Percentiles rank a stretch among this genome's conserved stretches.
Evolutionary conservation across 805 yeast genomes (phyloP).

Genomic region (Candida dendrica): DNA sequence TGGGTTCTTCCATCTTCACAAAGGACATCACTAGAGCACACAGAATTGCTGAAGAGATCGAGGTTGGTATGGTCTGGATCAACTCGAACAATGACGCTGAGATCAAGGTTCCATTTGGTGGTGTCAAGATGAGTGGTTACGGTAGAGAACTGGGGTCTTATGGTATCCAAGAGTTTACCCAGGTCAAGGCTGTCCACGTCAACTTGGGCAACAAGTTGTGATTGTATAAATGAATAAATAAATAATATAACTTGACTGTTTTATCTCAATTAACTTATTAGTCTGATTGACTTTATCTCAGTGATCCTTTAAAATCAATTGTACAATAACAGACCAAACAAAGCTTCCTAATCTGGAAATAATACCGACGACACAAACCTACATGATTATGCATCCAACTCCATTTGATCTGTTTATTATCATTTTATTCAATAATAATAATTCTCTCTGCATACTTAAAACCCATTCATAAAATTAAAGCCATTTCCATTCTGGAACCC

Average conservation of each 20-base stretch:
- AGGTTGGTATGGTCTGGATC: conserved; percentile 49
- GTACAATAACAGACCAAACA: too few species aligned
- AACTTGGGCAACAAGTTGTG: conserved; percentile 39
- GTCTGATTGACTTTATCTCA: too few species aligned
- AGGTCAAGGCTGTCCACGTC: conserved; percentile 64
- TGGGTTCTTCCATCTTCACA: conserved; percentile 41
- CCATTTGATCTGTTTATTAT: too few species aligned
- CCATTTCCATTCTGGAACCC: neutral
- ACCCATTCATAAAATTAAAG: neutral
- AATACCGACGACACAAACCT: too few species aligned
- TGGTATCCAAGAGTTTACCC: conserved; percentile 56
- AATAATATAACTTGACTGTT: conserved; percentile 7
- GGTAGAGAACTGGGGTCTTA: conserved; percentile 65
- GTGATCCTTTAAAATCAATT: too few species aligned
- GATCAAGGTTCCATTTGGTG: conserved; percentile 59
- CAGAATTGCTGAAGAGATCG: conserved; percentile 31
- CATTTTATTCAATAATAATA: too few species aligned
- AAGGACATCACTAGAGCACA: conserved; percentile 30
- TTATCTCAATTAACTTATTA: conserved; percentile 7
- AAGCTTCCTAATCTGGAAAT: too few species aligned
- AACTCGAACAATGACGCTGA: conserved; percentile 53
- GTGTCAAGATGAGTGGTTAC: conserved; percentile 59
- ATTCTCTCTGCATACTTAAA: neutral
- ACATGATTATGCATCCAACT: too few species aligned
- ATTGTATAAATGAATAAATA: too few species aligned